Base-by-base conservation (phyloP, 805 yeast species). In the Barnettozyma sp. region DNA sequence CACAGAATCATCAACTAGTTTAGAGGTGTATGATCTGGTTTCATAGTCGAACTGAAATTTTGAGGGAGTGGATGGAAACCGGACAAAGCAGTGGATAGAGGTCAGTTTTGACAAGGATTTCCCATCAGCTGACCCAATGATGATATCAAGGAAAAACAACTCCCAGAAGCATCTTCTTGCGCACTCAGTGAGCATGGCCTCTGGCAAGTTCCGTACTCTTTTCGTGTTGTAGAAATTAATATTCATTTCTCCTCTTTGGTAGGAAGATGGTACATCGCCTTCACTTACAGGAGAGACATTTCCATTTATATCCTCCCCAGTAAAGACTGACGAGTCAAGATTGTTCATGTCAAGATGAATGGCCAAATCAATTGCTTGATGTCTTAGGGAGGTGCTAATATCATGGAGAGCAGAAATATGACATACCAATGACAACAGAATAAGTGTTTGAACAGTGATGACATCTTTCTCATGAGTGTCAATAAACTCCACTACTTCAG, bases 51-150 rank as follows among this genome's bases (percentile, higher is more conserved):
- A 72, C 4, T 41, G 50, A 3, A 48, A 44, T 13, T 53, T 49
- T 1, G 64, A 34, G 4, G 71, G 66, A 1, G 41, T 37, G 0
- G 48, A 42, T 3, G 78, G 78, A 44, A 55, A 70, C 1, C 59
- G 42, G 4, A 65, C 59, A n/a, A 56, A 48, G 24, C 65, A 54
- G 21, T 58, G 53, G 2, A 56, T 35, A 3, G 59, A 49, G 2
- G 71, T 63, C 12, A 72, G 42, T 9, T 52, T 45, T 2, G 75
- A 68, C 11, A 60, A 49, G 1, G 72, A 53, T 33, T 55, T 58
- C 9, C 76, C 77, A 33, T 71, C 73, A 1, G 78, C 73, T 6
- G 75, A 70, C 2, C 76, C 77, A 40, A 70, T 68, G 24, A 70
- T 56, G 8, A 71, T 67, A 49, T 71, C 78, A 34, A 71, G 58